Percentiles rank a stretch among this genome's conserved stretches.
These are phyloP conservation scores for Hypoxylon sp. DNA, from an alignment of 2,329 filamentous ascomycete species.

Conservation along the genomic window DNA sequence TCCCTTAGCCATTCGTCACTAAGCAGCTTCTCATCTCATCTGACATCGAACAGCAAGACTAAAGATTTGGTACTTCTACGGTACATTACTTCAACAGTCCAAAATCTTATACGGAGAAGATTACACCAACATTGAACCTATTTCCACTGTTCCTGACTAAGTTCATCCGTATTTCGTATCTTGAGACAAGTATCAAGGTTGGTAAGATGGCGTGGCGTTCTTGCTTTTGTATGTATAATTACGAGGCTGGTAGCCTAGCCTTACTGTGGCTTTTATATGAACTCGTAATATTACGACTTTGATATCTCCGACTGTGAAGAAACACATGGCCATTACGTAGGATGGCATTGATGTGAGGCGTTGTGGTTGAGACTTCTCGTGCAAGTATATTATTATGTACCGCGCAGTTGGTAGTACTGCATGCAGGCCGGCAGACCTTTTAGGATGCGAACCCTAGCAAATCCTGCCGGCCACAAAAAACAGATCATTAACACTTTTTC, in stretches of 20 bases:
- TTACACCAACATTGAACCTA: background rate
- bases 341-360: slow-evolving; percentile 11
- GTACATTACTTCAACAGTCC: background rate
- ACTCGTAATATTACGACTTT: slow-evolving; percentile 6
- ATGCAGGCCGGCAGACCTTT: slow-evolving; percentile 38
- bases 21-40: slow-evolving; percentile 11
- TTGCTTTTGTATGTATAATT: slow-evolving; percentile 17
- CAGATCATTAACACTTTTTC: slow-evolving; percentile 40
- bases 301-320: slow-evolving; percentile 21
- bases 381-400: slow-evolving; percentile 29
- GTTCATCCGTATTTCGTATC: background rate
- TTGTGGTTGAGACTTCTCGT: slow-evolving; percentile 20
- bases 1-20: slow-evolving; percentile 25
- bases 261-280: slow-evolving; percentile 9
- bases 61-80: slow-evolving; percentile 10
- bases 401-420: slow-evolving; percentile 26
- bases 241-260: slow-evolving; percentile 16
- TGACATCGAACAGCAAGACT: slow-evolving; percentile 27
- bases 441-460: slow-evolving; percentile 33
- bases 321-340: slow-evolving; percentile 29
- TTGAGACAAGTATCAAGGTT: background rate
- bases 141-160: background rate
- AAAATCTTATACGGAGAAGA: background rate
- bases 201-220: slow-evolving; percentile 21
- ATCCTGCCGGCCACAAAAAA: slow-evolving; percentile 16